A percentile compares a stretch with the other conserved stretches of the same genome.
Evolutionary conservation across 768 basidiomycete genomes (phyloP).

Genomic region (Myochromella boudieri): DNA sequence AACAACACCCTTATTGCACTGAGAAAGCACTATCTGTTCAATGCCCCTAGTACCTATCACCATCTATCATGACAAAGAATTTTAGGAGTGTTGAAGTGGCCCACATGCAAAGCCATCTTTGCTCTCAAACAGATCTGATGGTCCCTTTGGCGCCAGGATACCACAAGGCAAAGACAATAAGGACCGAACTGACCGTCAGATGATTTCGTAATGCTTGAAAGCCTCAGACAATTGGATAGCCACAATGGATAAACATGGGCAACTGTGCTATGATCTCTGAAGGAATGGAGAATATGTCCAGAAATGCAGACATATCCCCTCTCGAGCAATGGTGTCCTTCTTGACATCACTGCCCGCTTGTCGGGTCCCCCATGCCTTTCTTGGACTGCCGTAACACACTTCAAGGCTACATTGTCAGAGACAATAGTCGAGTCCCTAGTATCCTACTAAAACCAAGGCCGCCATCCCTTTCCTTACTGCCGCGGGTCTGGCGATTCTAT

Average conservation of each 20-base stretch:
- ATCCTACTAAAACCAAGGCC: constrained; percentile 1
- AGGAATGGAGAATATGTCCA: too few species aligned
- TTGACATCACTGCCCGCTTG: constrained; percentile 17
- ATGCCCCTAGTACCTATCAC: too few species aligned
- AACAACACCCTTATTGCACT: too few species aligned
- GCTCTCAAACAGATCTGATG: constrained; percentile 14
- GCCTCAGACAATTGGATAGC: constrained; percentile 35
- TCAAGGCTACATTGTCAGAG: constrained; percentile 23
- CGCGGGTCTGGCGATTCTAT: constrained; percentile 41
- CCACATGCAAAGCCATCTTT: background rate
- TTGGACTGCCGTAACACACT: constrained; percentile 17
- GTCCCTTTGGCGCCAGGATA: constrained; percentile 4
- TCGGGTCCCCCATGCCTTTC: constrained; percentile 33
- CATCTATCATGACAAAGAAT: too few species aligned
- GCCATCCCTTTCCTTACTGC: constrained; percentile 26
- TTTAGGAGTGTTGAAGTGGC: too few species aligned
- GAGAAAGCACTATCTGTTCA: too few species aligned
- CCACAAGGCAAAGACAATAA: constrained; percentile 43
- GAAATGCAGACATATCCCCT: constrained; percentile 18
- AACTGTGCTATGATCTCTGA: constrained; percentile 13
- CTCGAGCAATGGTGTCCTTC: constrained; percentile 18
- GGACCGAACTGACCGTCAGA: constrained; percentile 22
- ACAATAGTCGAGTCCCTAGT: constrained; percentile 32
- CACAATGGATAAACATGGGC: constrained; percentile 13
- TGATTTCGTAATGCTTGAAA: too few species aligned